Base-by-base conservation (phyloP, 768 basidiomycete species). In the Stropharia rugosoannulata region DNA sequence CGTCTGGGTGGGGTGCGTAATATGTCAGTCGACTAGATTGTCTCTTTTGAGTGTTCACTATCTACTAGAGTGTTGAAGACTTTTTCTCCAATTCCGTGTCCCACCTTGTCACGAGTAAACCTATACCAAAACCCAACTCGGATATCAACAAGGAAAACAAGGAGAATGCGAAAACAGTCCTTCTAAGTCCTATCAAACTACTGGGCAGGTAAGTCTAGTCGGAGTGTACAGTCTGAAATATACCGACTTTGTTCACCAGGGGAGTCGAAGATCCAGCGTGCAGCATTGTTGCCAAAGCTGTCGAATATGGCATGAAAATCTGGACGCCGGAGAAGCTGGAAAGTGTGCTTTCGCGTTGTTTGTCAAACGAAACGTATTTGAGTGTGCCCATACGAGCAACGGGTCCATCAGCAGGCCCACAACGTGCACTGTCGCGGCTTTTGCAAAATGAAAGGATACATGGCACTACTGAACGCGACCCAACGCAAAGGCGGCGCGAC, bases 391-490 rank as follows among this genome's bases (percentile, higher is more conserved):
- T 59, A 44, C 66, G 69, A 19, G 64, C 73, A 35, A 58, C 71
- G 62, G 67, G 69, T 47, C 61, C 63, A 54, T 64, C 70, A 41
- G 64, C 64, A 44, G 54, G 70, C 59, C 61, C 75, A 64, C 75
- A 79, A 55, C 80, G 76, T 39, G 76, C 81, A 54, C 76, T 90
- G 27, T 81, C 80, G 11, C 82, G 78, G 35, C 77, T 90, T 15
- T 74, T 93, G 41, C 85, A 92, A 62, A 87, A 89, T 16, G 97
- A 98, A 68, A 86, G 86, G 58, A 70, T 91, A 40, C 85, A 93
- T 59, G 97, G 97, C 44, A 89, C 86, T 1, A 87, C 84, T 15
- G 97, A 99, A 74, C 90, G 96, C 44, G 97, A 99, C 72, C 88
- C 93, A 1, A 86, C 83, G 16, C 90, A 95, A 59, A 91, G 84